A percentile compares a stretch with the other conserved stretches of the same genome.
These are phyloP conservation scores for Aspergillus luchuensis DNA, from an alignment of 2,329 filamentous ascomycete genomes.

Conservation along the genomic window DNA sequence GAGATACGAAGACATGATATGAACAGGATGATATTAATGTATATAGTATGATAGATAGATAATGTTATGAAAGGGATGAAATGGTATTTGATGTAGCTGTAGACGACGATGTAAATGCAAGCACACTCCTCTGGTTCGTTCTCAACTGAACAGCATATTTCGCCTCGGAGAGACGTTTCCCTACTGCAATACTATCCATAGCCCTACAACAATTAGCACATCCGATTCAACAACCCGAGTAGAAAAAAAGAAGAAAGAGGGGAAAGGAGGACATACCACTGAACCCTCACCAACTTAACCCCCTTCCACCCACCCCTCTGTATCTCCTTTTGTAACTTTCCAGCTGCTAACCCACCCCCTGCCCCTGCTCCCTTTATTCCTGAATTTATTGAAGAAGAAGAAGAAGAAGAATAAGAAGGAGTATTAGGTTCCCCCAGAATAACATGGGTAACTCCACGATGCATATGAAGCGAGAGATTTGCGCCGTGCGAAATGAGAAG, in stretches of 20 bases:
- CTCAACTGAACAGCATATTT: constrained; percentile 68
- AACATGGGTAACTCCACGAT: constrained; percentile 80
- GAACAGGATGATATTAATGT: constrained; percentile 13
- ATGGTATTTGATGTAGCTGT: not conserved
- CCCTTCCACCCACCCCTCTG: constrained; percentile 65
- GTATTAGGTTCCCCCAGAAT: constrained; percentile 67
- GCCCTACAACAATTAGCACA: constrained; percentile 57
- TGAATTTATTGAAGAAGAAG: too few relatives aligned
- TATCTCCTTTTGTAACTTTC: constrained; percentile 83
- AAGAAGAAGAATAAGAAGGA: too few relatives aligned
- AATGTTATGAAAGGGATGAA: not conserved
- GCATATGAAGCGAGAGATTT: constrained; percentile 68
- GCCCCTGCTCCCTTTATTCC: constrained; percentile 54
- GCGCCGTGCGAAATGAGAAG: constrained; percentile 75
- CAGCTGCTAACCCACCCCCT: constrained; percentile 73
- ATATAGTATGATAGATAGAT: constrained; percentile 11
- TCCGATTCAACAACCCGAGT: not conserved
- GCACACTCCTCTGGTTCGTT: constrained; percentile 65
- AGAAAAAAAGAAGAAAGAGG: constrained; percentile 9
- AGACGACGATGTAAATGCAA: not conserved
- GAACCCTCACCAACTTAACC: constrained; percentile 76
- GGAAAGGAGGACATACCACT: constrained; percentile 63
- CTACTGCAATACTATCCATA: constrained; percentile 77
- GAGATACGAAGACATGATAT: constrained; percentile 16
- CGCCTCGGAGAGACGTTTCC: constrained; percentile 73